Evolutionary conservation across 305 asterid species (phyloP), one percentile per base, ranked within the genome.

Genomic region (Ruellia speciosa): DNA sequence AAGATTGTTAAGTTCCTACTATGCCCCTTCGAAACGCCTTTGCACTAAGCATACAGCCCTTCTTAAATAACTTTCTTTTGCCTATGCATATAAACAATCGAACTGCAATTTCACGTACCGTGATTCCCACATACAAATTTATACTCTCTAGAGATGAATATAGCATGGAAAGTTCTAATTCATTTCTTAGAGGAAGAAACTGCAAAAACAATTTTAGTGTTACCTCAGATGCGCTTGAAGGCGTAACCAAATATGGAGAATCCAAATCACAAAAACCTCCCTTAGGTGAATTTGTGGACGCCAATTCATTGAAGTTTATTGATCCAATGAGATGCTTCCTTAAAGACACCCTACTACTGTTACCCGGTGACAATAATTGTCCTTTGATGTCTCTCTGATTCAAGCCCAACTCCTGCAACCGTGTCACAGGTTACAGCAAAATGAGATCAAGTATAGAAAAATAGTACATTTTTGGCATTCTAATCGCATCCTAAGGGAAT

Each of bases 151-250:
- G 2, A 24, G 31, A 24, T 24, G 31, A 24, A 24, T 24, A 24
- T 24, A 24, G n/a, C n/a, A n/a, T n/a, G n/a, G n/a, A n/a, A n/a
- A n/a, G n/a, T 24, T 12, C 16, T 0, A 43, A 43, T n/a, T 12
- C 49, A 43, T 7, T 6, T n/a, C 16, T 9, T 7, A 39, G 45
- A 58, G 49, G 31, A 35, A 48, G 54, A 56, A 57, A 61, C 15
- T 54, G 59, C 56, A 18, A 45, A 33, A 9, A 24, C 2, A 52
- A 16, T 52, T 52, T 56, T 35, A 58, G 16, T 52, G 65, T 66
- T 70, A 92, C 99, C 95, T 88, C 99, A 17, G 80, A 67, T 20
- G 74, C 81, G 60, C 83, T 82, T 53, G 96, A 88, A 70, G 95
- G 75, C 68, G 88, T 74, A 70, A 92, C 94, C 58, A 83, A n/a